Conservation (phyloP, 352 stramenopile genomes). For the Globisporangium uncinulatum region DNA sequence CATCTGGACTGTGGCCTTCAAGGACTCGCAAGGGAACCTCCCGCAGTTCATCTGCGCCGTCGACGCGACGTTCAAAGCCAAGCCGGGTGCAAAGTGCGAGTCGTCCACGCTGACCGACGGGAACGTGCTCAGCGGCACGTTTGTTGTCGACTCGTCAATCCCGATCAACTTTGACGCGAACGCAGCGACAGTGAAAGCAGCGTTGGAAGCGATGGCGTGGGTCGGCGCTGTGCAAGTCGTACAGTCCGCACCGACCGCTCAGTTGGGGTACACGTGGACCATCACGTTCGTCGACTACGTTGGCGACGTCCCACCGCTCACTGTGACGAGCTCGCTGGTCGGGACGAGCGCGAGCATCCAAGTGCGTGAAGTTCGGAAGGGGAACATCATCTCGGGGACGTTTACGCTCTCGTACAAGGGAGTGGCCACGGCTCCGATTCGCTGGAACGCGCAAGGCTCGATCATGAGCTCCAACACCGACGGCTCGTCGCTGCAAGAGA, state of each 20-base stretch:
- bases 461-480: constrained; percentile 28
- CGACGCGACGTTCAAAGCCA: constrained; percentile 29
- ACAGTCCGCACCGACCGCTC: constrained; percentile 34
- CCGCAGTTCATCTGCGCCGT: constrained; percentile 69
- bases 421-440: constrained; percentile 32
- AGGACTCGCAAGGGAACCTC: constrained; percentile 55
- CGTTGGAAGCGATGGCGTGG: constrained; percentile 56
- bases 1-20: constrained; percentile 73
- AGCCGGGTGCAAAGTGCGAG: constrained; percentile 31
- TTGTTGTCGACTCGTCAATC: constrained; percentile 55
- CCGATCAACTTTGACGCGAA: constrained; percentile 56
- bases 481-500: constrained; percentile 67
- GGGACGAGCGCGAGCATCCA: constrained; percentile 53
- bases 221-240: constrained; percentile 56
- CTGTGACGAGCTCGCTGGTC: constrained; percentile 53
- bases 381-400: constrained; percentile 53
- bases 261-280: constrained; percentile 69
- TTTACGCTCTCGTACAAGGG: constrained; percentile 56
- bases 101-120: constrained; percentile 64
- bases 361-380: constrained; percentile 61
- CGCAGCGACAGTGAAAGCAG: constrained; percentile 32
- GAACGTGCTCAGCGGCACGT: constrained; percentile 67
- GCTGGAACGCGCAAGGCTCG: constrained; percentile 40
- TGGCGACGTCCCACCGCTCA: constrained; percentile 52
- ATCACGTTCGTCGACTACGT: constrained; percentile 72